Percentiles rank a stretch among this genome's conserved stretches.
Evolutionary conservation across 257 asterid species (phyloP).

Genomic region (Scutellaria barbata): DNA sequence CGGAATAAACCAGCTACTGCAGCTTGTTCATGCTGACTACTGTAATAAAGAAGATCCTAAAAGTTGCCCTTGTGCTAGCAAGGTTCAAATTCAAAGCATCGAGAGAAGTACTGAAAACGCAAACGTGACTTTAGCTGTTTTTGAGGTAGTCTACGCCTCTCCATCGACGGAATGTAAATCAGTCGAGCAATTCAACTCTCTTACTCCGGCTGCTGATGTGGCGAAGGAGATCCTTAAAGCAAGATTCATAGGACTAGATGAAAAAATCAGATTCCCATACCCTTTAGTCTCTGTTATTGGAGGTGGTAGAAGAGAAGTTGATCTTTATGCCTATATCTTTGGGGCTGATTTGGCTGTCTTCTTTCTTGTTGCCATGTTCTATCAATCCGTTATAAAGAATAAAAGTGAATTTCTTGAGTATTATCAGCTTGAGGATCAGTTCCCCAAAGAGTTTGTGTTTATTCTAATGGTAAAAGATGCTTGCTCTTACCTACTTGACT

Average conservation of each 20-base stretch:
- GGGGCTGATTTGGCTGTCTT: conserved; percentile 93
- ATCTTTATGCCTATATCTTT: conserved; percentile 93
- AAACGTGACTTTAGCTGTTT: conserved; percentile 81
- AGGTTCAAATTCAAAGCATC: conserved; percentile 91
- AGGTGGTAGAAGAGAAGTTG: conserved; percentile 93
- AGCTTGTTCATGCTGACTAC: conserved; percentile 69
- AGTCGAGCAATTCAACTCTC: conserved; percentile 73
- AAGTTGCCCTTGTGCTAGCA: conserved; percentile 77
- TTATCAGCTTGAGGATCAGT: conserved; percentile 98
- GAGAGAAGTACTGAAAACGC: conserved; percentile 71
- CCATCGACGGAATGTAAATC: conserved; percentile 62
- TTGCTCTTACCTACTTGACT: too few relatives aligned
- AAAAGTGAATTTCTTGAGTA: conserved; percentile 93
- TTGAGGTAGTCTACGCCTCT: conserved; percentile 89
- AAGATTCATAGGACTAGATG: conserved; percentile 56
- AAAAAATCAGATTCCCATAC: conserved; percentile 80
- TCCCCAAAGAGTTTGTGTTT: conserved; percentile 90
- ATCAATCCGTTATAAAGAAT: conserved; percentile 91
- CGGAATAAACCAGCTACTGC: conserved; percentile 77
- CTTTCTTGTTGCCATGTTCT: conserved; percentile 90
- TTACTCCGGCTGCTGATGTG: conserved; percentile 97
- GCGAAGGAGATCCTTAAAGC: conserved; percentile 84
- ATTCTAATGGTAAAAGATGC: conserved; percentile 72
- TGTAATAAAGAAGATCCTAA: conserved; percentile 64
- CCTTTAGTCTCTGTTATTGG: conserved; percentile 81